These are phyloP conservation scores for Aureobasidium melanogenum DNA, from an alignment of 2,329 filamentous ascomycete species.

Conservation along the genomic window DNA sequence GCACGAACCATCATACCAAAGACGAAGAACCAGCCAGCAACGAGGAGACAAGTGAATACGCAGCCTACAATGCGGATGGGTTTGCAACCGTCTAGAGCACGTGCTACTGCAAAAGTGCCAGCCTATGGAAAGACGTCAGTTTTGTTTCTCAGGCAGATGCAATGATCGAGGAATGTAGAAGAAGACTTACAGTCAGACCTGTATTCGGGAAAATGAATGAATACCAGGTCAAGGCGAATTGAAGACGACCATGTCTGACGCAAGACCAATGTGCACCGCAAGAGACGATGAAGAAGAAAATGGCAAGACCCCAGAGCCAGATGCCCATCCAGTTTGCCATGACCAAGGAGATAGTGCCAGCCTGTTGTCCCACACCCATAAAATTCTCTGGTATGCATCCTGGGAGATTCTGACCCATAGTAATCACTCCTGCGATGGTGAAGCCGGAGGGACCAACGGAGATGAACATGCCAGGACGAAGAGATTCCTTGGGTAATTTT, in stretches of 20 bases:
- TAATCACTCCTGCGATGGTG: slow-evolving; percentile 52
- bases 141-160: neutral
- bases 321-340: slow-evolving; percentile 56
- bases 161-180: no score
- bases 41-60: slow-evolving; percentile 55
- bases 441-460: slow-evolving; percentile 69
- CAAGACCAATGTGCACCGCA: slow-evolving; percentile 68
- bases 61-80: slow-evolving; percentile 60
- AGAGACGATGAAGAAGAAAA: slow-evolving; percentile 78
- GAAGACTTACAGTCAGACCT: slow-evolving; percentile 24
- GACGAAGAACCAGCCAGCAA: slow-evolving; percentile 61
- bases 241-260: slow-evolving; percentile 50
- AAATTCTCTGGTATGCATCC: slow-evolving; percentile 42
- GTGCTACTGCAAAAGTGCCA: slow-evolving; percentile 62
- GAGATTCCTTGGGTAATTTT: slow-evolving; percentile 66
- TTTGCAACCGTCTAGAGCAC: slow-evolving; percentile 32
- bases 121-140: slow-evolving; percentile 31
- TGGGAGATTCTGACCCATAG: slow-evolving; percentile 46
- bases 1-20: slow-evolving; percentile 62
- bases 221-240: slow-evolving; percentile 81
- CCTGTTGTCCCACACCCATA: slow-evolving; percentile 47
- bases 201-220: slow-evolving; percentile 78
- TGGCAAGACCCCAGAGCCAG: slow-evolving; percentile 74
- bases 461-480: slow-evolving; percentile 79
- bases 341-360: slow-evolving; percentile 47